These are phyloP conservation scores for Selenicereus undatus DNA, from an alignment of 148 eudicot genomes.

Conservation along the genomic window DNA sequence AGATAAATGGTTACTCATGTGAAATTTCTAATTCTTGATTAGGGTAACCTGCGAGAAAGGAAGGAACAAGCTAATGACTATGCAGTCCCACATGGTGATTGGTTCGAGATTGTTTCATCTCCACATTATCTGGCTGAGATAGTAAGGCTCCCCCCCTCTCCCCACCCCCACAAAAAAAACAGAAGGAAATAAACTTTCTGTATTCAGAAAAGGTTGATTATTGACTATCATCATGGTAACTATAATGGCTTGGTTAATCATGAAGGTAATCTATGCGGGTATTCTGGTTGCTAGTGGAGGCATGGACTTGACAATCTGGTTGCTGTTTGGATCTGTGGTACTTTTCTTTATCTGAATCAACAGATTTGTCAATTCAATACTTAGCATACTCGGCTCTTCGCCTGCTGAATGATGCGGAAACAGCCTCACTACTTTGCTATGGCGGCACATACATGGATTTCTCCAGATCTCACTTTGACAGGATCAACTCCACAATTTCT, in stretches of 20 bases:
- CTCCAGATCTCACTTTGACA: background rate
- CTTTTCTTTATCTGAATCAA: constrained; percentile 4
- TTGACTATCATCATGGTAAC: background rate
- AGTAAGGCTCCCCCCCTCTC: constrained; percentile 35
- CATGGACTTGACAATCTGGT: constrained; percentile 70
- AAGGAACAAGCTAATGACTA: constrained; percentile 48
- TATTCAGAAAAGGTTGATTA: background rate
- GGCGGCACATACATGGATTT: background rate
- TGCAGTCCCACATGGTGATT: constrained; percentile 76
- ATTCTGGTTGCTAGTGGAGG: constrained; percentile 81
- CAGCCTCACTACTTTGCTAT: background rate
- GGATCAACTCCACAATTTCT: background rate
- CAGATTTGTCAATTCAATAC: too few species aligned
- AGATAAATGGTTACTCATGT: background rate
- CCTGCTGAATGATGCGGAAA: too few species aligned
- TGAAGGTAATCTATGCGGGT: constrained; percentile 86
- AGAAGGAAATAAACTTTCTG: background rate
- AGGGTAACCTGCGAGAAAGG: constrained; percentile 73
- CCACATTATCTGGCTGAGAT: constrained; percentile 94
- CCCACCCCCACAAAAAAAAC: background rate
- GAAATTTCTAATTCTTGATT: constrained; percentile 12
- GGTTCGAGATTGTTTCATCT: constrained; percentile 81
- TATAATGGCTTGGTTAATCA: background rate
- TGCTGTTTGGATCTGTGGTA: constrained; percentile 86
- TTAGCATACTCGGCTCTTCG: too few species aligned